A percentile compares a stretch with the other conserved stretches of the same genome.
Evolutionary conservation across 768 basidiomycete species (phyloP).

Genomic region (Neoboletus subvelutipes): DNA sequence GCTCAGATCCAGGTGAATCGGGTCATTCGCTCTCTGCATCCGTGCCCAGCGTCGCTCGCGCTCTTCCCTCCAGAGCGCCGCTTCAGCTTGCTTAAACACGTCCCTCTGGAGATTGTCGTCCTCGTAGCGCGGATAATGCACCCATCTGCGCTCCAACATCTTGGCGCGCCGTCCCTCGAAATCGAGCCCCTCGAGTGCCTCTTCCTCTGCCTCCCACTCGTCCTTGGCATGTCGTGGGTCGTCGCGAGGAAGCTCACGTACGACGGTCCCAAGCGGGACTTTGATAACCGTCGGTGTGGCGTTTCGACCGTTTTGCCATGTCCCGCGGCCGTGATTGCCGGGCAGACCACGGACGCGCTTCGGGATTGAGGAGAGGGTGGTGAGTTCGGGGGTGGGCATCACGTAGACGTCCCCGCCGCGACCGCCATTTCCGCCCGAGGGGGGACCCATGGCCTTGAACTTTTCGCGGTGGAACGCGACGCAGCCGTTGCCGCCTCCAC

Average conservation of each 20-base stretch:
- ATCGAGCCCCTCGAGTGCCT: constrained; percentile 48
- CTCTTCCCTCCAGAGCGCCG: constrained; percentile 57
- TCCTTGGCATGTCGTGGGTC: constrained; percentile 65
- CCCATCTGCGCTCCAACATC: constrained; percentile 68
- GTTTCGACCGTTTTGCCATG: constrained; percentile 81
- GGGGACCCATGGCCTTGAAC: constrained; percentile 78
- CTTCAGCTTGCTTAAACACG: constrained; percentile 72
- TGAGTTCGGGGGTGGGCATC: constrained; percentile 71
- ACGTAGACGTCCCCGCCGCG: constrained; percentile 87
- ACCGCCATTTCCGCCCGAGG: constrained; percentile 93
- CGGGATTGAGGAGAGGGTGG: constrained; percentile 71
- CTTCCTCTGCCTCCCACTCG: constrained; percentile 74
- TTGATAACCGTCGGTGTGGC: constrained; percentile 71
- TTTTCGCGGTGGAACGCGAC: constrained; percentile 93
- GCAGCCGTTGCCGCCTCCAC: constrained; percentile 87
- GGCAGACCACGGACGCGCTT: constrained; percentile 64
- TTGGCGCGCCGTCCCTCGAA: constrained; percentile 48
- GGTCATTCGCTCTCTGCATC: constrained; percentile 40
- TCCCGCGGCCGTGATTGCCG: constrained; percentile 77
- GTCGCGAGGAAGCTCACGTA: constrained; percentile 67
- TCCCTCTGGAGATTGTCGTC: constrained; percentile 64
- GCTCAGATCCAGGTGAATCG: constrained; percentile 64
- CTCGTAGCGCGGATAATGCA: constrained; percentile 72
- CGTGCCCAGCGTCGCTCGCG: constrained; percentile 52
- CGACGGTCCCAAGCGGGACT: constrained; percentile 90